A percentile compares a stretch with the other conserved stretches of the same genome.
These are phyloP conservation scores for Synura sp. DNA, from an alignment of 352 stramenopile genomes.

Conservation along the genomic window DNA sequence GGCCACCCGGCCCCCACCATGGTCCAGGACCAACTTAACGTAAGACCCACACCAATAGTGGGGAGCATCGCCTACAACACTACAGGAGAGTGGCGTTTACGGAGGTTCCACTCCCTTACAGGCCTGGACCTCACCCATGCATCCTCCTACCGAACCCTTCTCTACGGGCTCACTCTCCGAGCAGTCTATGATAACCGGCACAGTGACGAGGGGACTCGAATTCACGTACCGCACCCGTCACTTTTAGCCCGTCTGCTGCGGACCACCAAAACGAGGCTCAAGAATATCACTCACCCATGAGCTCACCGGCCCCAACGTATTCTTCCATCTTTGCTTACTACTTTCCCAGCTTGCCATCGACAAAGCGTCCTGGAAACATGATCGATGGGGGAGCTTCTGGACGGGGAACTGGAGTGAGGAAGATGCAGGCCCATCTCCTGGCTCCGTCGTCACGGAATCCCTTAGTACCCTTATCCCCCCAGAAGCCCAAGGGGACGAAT, in stretches of 20 bases:
- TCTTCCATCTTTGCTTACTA: neutral
- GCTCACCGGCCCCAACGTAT: slow-evolving; percentile 1
- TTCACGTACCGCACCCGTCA: neutral
- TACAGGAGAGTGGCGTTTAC: neutral
- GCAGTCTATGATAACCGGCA: slow-evolving; percentile 4
- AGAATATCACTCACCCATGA: slow-evolving; percentile 11
- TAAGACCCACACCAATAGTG: neutral
- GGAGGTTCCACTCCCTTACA: neutral
- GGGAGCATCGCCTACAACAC: slow-evolving; percentile 1
- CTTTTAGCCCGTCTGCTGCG: neutral
- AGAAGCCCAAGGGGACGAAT: neutral
- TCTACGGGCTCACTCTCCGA: slow-evolving; percentile 19
- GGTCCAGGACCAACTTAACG: too few relatives aligned
- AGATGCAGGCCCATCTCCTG: neutral
- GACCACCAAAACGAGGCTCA: neutral
- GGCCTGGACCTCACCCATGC: too few relatives aligned
- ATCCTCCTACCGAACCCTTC: slow-evolving; percentile 21
- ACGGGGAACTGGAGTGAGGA: neutral
- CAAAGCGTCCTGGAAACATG: slow-evolving; percentile 8
- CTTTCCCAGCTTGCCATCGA: neutral
- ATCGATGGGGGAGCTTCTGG: neutral
- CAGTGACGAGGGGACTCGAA: neutral
- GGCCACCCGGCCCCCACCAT: too few relatives aligned
- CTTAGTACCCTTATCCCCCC: neutral
- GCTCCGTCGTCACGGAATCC: neutral